phyloP scores from a whole-genome alignment of 805 yeast genomes.

The Candida awuae region DNA sequence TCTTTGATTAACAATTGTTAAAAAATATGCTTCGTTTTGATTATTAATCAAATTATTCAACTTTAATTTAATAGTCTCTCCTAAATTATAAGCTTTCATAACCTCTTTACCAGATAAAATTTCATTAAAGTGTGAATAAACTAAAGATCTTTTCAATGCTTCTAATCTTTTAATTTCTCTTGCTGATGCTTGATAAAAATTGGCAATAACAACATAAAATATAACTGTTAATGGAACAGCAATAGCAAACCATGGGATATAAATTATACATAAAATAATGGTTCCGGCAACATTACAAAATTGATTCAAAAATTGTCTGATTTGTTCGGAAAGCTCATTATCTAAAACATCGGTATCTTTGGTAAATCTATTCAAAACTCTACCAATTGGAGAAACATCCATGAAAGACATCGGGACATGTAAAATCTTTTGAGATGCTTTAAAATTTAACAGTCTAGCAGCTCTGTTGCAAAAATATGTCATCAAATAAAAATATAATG shows the following conservation, averaged over 20 bases:
- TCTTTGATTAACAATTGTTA: conserved; percentile 51
- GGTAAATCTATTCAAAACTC: conserved; percentile 78
- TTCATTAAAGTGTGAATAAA: conserved; percentile 66
- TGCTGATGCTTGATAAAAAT: conserved; percentile 61
- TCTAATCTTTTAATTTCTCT: conserved; percentile 72
- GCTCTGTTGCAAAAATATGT: conserved; percentile 47
- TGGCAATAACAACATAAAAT: conserved; percentile 39
- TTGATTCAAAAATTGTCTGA: conserved; percentile 52
- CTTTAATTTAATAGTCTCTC: conserved; percentile 36
- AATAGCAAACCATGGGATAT: conserved; percentile 69
- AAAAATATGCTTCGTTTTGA: conserved; percentile 59
- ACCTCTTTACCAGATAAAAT: conserved; percentile 57
- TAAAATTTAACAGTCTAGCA: conserved; percentile 49
- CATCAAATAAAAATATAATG: conserved; percentile 36
- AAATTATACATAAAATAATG: conserved; percentile 55
- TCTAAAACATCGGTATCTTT: conserved; percentile 82
- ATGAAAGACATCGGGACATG: conserved; percentile 77
- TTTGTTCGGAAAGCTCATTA: conserved; percentile 65
- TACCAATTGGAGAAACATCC: conserved; percentile 83
- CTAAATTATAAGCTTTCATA: conserved; percentile 48
- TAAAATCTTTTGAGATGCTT: conserved; percentile 41
- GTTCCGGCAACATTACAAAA: conserved; percentile 52
- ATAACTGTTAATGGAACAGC: conserved; percentile 48
- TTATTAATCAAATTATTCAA: conserved; percentile 43
- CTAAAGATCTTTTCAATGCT: conserved; percentile 61